A percentile compares a stretch with the other conserved stretches of the same genome.
Conservation (phyloP, 2,329 filamentous ascomycete genomes). For the Stachybotrys chlorohalonatus region DNA sequence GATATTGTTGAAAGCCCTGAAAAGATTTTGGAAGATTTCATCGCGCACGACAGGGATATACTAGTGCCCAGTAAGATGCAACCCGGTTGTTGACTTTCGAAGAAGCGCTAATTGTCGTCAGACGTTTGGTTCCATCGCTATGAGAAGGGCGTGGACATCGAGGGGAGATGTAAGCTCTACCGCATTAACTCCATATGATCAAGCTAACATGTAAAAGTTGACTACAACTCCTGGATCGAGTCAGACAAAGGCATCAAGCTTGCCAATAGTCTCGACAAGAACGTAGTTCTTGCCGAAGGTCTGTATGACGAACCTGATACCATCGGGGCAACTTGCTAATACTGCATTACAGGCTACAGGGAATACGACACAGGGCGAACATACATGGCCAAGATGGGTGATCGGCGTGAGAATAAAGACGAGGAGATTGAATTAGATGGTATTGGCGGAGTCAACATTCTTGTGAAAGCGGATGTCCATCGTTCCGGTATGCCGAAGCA, state of each 20-base stretch:
- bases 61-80: constrained; percentile 80
- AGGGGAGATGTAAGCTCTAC: constrained; percentile 70
- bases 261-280: constrained; percentile 62
- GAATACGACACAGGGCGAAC: constrained; percentile 84
- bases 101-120: constrained; percentile 28
- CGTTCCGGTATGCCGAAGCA: constrained; percentile 59
- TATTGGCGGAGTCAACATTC: constrained; percentile 92
- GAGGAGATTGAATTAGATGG: constrained; percentile 89
- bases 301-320: constrained; percentile 7
- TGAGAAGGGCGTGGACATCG: constrained; percentile 70
- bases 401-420: constrained; percentile 87
- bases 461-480: constrained; percentile 97
- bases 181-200: neutral
- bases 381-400: constrained; percentile 85
- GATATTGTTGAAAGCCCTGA: constrained; percentile 88
- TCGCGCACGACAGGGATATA: constrained; percentile 86
- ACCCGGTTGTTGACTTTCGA: neutral
- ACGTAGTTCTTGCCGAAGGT: constrained; percentile 85
- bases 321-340: constrained; percentile 8
- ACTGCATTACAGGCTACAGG: constrained; percentile 62
- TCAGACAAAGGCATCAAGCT: constrained; percentile 75
- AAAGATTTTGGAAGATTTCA: constrained; percentile 88
- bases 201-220: constrained; percentile 47
- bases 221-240: constrained; percentile 99
- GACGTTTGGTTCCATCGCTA: constrained; percentile 98